Conservation (phyloP, 257 asterid genomes). For the Nicotiana otophora region DNA sequence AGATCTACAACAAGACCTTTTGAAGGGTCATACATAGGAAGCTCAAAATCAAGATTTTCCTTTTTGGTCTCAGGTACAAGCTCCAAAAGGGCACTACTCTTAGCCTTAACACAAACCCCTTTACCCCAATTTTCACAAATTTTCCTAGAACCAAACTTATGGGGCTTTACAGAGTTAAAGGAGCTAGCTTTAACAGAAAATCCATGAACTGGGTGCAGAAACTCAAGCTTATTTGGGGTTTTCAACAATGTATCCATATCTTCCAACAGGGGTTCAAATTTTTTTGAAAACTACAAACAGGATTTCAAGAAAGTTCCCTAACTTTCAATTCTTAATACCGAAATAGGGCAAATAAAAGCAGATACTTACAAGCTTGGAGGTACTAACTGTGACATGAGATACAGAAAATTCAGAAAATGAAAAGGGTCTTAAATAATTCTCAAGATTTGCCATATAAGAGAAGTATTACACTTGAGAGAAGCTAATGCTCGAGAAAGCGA, state of each 20-base stretch:
- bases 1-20: conserved; percentile 66
- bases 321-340: conserved; percentile 14
- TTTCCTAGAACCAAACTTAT: conserved; percentile 37
- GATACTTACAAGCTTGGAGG: too few species aligned
- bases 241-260: conserved; percentile 71
- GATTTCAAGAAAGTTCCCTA: conserved; percentile 15
- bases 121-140: conserved; percentile 26
- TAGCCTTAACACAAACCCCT: conserved; percentile 38
- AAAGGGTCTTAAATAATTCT: neutral
- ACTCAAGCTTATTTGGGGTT: conserved; percentile 70
- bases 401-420: neutral
- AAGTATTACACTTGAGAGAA: neutral
- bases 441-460: conserved; percentile 2
- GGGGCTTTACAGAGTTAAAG: conserved; percentile 51
- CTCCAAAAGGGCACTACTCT: conserved; percentile 68
- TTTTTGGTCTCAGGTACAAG: conserved; percentile 89
- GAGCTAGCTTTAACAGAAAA: conserved; percentile 44
- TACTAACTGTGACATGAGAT: too few species aligned
- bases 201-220: conserved; percentile 58
- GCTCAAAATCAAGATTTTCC: conserved; percentile 93
- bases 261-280: conserved; percentile 13
- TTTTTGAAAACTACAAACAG: conserved; percentile 15
- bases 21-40: conserved; percentile 76
- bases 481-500: neutral
- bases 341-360: neutral